Evolutionary conservation across 2,329 filamentous ascomycete species (phyloP).

Genomic region (Xylaria arbuscula): DNA sequence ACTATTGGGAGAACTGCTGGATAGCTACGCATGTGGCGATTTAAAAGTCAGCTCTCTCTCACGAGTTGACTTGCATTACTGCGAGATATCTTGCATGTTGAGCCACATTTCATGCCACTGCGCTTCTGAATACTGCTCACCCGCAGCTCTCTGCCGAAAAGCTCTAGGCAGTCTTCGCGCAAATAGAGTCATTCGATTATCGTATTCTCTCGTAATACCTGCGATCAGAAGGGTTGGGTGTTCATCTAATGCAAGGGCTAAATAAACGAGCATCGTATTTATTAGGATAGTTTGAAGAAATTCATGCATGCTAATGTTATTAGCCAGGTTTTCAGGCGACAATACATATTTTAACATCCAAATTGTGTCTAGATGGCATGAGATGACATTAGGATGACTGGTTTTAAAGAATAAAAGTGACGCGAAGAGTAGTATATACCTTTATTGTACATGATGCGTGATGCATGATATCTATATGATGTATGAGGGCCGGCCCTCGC

Average conservation of each 20-base stretch:
- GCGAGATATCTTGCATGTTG: not conserved
- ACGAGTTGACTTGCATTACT: not conserved
- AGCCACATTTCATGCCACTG: not conserved
- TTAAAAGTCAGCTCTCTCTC: not conserved
- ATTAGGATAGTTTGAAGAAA: no score
- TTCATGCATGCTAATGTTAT: no score
- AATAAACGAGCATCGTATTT: no score
- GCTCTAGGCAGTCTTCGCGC: not conserved
- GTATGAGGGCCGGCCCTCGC: constrained; percentile 20
- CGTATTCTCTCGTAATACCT: no score
- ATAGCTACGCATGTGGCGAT: not conserved
- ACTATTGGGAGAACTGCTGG: not conserved
- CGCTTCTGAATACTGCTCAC: not conserved
- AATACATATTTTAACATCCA: not conserved
- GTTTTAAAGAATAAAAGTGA: not conserved
- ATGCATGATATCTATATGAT: constrained; percentile 1
- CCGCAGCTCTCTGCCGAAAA: not conserved
- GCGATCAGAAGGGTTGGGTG: not conserved
- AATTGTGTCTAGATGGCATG: not conserved
- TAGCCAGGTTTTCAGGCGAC: not conserved
- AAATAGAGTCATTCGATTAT: no score
- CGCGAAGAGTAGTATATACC: not conserved
- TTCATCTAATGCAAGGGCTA: not conserved
- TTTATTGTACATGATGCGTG: not conserved
- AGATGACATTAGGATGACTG: not conserved